Conservation (phyloP, 129 eudicot species). For the Pittosporum tobira region DNA sequence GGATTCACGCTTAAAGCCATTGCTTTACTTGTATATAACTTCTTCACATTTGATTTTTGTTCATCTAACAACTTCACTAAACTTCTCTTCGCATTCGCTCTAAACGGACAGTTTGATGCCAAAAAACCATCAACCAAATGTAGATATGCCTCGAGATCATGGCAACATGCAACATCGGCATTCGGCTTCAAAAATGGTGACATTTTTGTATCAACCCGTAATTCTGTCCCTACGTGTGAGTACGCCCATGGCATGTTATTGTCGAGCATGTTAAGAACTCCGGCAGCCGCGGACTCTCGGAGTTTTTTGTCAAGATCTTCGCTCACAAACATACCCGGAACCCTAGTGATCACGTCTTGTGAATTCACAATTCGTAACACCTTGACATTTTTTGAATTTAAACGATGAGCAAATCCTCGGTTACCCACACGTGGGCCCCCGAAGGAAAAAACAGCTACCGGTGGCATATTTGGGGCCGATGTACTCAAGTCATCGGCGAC, state of each 20-base stretch:
- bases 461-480: not conserved
- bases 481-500: constrained; percentile 8
- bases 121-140: constrained; percentile 17
- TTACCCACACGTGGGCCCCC: constrained; percentile 17
- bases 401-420: constrained; percentile 13
- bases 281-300: not conserved
- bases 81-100: constrained; percentile 70
- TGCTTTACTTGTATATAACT: constrained; percentile 58
- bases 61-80: constrained; percentile 52
- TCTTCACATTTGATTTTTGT: constrained; percentile 73
- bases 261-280: constrained; percentile 13
- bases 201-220: constrained; percentile 38
- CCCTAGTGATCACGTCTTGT: constrained; percentile 13
- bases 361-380: constrained; percentile 17
- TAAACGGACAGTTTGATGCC: constrained; percentile 19
- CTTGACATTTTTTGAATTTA: not conserved
- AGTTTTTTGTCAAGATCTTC: not conserved
- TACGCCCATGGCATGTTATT: constrained; percentile 22
- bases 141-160: constrained; percentile 14
- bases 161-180: constrained; percentile 11
- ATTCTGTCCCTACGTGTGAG: constrained; percentile 14
- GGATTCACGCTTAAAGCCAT: constrained; percentile 43
- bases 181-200: constrained; percentile 53
- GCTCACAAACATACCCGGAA: constrained; percentile 15
- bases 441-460: constrained; percentile 11